Evolutionary conservation across 176 grass and related monocot genomes (phyloP).

Genomic region (Rhynchospora breviuscula): DNA sequence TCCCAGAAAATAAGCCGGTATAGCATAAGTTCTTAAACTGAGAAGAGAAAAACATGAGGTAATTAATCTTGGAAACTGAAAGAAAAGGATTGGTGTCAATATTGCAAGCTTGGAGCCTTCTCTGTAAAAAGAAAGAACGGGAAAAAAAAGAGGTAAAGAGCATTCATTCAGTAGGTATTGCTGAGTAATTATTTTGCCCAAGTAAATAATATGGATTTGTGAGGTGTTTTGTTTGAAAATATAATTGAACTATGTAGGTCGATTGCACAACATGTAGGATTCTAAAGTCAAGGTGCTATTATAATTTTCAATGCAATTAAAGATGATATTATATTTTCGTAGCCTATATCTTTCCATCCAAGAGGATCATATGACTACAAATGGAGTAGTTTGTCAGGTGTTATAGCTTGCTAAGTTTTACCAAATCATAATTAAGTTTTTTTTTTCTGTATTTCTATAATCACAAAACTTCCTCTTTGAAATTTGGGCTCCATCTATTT

Average conservation of each 20-base stretch:
- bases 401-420: no score
- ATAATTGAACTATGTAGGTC: not conserved
- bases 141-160: not conserved
- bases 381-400: no score
- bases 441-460: no score
- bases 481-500: no score
- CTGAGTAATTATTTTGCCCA: not conserved
- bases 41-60: not conserved
- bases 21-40: not conserved
- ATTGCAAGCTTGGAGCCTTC: not conserved
- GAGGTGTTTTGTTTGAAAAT: not conserved
- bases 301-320: no score
- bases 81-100: not conserved
- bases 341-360: no score
- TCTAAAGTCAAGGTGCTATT: no score
- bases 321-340: no score
- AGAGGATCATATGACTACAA: no score
- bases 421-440: no score
- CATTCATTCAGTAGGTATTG: not conserved
- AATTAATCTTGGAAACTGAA: not conserved
- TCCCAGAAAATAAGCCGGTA: not conserved
- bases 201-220: not conserved
- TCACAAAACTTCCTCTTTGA: no score
- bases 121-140: not conserved
- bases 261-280: not conserved